Percentiles rank a stretch among this genome's conserved stretches.
phyloP scores from a whole-genome alignment of 352 stramenopile genomes.

The Globisporangium emineosum region DNA sequence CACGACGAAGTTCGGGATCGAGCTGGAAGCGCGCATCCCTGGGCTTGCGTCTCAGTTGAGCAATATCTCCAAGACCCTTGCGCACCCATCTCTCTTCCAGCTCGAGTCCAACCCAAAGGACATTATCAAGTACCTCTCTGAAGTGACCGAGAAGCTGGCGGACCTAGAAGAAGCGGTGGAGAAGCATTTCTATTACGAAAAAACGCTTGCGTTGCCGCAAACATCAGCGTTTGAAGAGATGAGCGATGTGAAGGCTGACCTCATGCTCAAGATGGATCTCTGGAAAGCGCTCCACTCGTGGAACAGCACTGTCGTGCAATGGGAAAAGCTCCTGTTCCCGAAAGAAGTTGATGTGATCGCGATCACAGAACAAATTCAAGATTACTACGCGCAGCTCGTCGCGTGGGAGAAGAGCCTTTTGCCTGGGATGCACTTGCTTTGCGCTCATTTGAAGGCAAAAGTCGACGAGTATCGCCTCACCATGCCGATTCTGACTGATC shows the following conservation, averaged over 20 bases:
- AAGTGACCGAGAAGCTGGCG: slow-evolving; percentile 31
- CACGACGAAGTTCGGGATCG: slow-evolving; percentile 67
- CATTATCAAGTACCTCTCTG: slow-evolving; percentile 42
- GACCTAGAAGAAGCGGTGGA: slow-evolving; percentile 30
- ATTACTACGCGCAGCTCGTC: slow-evolving; percentile 50
- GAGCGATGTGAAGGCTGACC: slow-evolving; percentile 60
- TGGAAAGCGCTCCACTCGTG: slow-evolving; percentile 80
- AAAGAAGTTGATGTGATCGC: slow-evolving; percentile 59
- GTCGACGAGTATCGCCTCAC: slow-evolving; percentile 84
- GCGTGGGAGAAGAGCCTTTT: slow-evolving; percentile 52
- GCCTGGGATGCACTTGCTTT: slow-evolving; percentile 43
- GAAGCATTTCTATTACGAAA: slow-evolving; percentile 53
- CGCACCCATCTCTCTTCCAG: slow-evolving; percentile 46
- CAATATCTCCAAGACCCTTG: slow-evolving; percentile 31
- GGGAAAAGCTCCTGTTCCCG: slow-evolving; percentile 52
- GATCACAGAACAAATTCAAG: slow-evolving; percentile 66
- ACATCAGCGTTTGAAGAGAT: slow-evolving; percentile 81
- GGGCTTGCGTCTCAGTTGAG: slow-evolving; percentile 32
- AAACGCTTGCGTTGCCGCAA: slow-evolving; percentile 50
- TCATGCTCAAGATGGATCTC: slow-evolving; percentile 76
- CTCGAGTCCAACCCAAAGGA: slow-evolving; percentile 44
- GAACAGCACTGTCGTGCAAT: slow-evolving; percentile 39
- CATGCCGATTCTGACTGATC: slow-evolving; percentile 70
- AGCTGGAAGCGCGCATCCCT: slow-evolving; percentile 60
- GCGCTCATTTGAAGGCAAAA: slow-evolving; percentile 57